Conservation (phyloP, 139 green algal genomes). For the Coelastrella sp. region DNA sequence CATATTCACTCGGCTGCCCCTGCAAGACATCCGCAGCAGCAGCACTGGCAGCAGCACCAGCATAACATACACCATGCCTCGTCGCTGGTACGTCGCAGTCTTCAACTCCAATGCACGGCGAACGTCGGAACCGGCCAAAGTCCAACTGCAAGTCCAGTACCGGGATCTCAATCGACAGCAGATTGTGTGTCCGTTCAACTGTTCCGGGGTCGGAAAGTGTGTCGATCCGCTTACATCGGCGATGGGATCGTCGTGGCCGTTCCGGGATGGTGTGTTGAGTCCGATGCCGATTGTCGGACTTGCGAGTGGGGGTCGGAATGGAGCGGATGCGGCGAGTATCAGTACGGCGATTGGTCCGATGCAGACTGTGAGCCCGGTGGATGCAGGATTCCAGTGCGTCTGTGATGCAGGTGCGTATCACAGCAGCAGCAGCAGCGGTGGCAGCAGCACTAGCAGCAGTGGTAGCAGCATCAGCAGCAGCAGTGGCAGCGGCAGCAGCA, state of each 20-base stretch:
- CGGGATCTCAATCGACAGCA: conserved; percentile 8
- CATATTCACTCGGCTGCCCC: background rate
- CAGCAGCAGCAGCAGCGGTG: background rate
- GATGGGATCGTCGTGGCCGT: background rate
- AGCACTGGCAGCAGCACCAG: conserved; percentile 4
- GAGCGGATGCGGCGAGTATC: background rate
- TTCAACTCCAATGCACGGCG: conserved; percentile 42
- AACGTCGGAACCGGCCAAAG: background rate
- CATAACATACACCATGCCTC: background rate
- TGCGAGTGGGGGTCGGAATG: background rate
- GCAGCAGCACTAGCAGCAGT: background rate
- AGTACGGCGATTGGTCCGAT: conserved; percentile 9
- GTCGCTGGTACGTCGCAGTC: conserved; percentile 44
- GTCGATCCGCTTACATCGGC: background rate
- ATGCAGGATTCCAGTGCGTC: conserved; percentile 30
- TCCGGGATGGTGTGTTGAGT: background rate
- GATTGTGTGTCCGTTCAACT: conserved; percentile 35
- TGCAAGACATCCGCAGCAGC: background rate
- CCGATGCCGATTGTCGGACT: background rate
- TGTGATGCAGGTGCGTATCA: conserved; percentile 5
- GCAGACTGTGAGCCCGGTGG: conserved; percentile 7
- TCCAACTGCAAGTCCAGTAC: conserved; percentile 11
- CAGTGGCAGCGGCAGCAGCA: background rate
- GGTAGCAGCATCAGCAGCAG: background rate
- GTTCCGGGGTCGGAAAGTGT: conserved; percentile 3